These are phyloP conservation scores for Quercus tomentella DNA, from an alignment of 331 rosid species.

Conservation along the genomic window DNA sequence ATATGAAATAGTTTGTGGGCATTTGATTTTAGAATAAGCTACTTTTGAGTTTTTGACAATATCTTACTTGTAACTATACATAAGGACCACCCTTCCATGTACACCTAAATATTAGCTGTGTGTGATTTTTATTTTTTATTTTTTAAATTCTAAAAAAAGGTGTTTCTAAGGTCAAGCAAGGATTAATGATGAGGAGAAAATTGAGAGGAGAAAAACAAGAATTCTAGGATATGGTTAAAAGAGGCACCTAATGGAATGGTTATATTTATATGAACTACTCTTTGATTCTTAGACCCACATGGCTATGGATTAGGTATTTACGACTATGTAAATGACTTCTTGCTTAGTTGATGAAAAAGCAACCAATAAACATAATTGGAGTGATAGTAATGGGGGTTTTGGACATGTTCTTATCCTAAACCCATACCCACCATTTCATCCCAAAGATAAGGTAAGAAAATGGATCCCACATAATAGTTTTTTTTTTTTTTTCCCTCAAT, in stretches of 20 bases:
- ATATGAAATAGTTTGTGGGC: background rate
- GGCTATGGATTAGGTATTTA: constrained; percentile 31
- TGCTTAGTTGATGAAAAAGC: constrained; percentile 36
- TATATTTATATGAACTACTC: constrained; percentile 8
- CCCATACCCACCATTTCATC: constrained; percentile 16
- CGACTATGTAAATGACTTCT: constrained; percentile 7
- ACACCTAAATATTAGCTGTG: background rate
- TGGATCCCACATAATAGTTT: constrained; percentile 33
- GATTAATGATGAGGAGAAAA: too few species aligned
- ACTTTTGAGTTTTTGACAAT: background rate
- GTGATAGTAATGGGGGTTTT: background rate
- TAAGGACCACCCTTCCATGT: background rate
- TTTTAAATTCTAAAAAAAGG: too few species aligned
- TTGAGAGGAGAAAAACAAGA: too few species aligned
- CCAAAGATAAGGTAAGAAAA: constrained; percentile 6
- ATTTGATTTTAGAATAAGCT: background rate
- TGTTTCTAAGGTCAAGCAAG: too few species aligned
- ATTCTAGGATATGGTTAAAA: too few species aligned
- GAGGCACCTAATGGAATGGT: constrained; percentile 20
- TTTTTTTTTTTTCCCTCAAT: constrained; percentile 2
- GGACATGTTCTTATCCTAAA: background rate
- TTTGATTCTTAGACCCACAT: constrained; percentile 30
- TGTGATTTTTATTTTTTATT: too few species aligned
- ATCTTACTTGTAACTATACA: background rate
- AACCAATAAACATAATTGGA: constrained; percentile 15